Base-by-base conservation (phyloP, 192 early-diverging fungal species). In the Podila epicladia region DNA sequence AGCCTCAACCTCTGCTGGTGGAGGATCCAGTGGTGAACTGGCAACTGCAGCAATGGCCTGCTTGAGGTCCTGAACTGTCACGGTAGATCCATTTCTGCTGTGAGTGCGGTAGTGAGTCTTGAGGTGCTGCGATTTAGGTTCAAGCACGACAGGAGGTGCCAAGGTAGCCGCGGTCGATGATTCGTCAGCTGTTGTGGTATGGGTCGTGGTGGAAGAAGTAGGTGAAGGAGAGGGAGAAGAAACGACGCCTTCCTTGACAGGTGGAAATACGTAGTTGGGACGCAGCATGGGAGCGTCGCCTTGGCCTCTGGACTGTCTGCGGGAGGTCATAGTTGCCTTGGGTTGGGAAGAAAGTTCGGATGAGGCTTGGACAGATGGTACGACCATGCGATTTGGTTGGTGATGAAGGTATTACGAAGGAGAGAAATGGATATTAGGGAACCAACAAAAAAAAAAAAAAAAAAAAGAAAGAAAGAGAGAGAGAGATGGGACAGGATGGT, bases 51-150 rank as follows among this genome's bases (percentile, higher is more conserved):
- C 77, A 67, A 80, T 80, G 9, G 77, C 77, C 49, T 73, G 66
- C 49, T 80, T 80, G 51, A 80, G 22, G 32, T 80, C 77, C 71
- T 80, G 70, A 4, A 80, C 77, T 6, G 77, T 80, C 62, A 80
- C 77, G 2, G 77, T 80, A 15, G 77, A 80, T 24, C 77, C 77
- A 33, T 80, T 80, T 13, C 77, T 59, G 29, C 71, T 73, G 62
- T 80, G 77, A 17, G 77, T 80, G 57, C 77, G 77, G 41, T 73
- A 80, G 26, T 80, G 77, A 17, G 77, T 80, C 71, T 73, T 80
- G 71, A 80, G 77, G 26, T 80, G 77, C 58, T 61, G 70, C 62
- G 72, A 55, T 26, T 55, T 55, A 24, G 53, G 22, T 22, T 55
- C 53, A 22, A 55, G 22, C 53, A 55, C 53, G 53, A 11, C 53